These are phyloP conservation scores for Daucus carota DNA, from an alignment of 129 eudicot genomes.

Conservation along the genomic window DNA sequence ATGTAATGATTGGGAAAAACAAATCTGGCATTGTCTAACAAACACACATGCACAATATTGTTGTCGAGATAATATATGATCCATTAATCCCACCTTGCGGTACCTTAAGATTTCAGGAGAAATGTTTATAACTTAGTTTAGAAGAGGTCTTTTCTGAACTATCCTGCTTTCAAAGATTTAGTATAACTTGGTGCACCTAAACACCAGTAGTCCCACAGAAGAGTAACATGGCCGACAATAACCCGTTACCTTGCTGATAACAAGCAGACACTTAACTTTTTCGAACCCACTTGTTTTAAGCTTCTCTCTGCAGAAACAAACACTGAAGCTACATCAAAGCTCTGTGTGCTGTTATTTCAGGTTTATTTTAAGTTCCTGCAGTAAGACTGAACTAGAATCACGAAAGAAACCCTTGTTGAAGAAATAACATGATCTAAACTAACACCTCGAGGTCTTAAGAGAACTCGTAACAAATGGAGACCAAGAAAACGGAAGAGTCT, in stretches of 20 bases:
- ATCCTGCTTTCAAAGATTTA: no score
- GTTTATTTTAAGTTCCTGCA: no score
- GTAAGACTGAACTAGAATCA: not conserved
- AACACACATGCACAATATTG: not conserved
- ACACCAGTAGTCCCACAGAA: no score
- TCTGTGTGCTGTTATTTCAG: not conserved
- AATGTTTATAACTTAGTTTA: no score
- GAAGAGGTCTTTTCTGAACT: no score
- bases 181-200: no score
- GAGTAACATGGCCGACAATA: no score
- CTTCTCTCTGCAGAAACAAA: conserved; percentile 61
- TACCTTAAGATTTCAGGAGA: no score
- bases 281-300: conserved; percentile 18
- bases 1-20: no score
- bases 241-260: no score
- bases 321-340: conserved; percentile 34
- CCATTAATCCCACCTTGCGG: not conserved
- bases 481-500: not conserved
- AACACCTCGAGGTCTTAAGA: not conserved
- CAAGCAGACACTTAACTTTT: not conserved
- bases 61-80: not conserved
- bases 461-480: no score
- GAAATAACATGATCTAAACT: not conserved
- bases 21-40: no score
- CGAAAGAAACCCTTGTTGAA: not conserved